Percentiles rank a stretch among this genome's conserved stretches.
Conservation (phyloP, 2,329 filamentous ascomycete species). For the Talaromyces sp. region DNA sequence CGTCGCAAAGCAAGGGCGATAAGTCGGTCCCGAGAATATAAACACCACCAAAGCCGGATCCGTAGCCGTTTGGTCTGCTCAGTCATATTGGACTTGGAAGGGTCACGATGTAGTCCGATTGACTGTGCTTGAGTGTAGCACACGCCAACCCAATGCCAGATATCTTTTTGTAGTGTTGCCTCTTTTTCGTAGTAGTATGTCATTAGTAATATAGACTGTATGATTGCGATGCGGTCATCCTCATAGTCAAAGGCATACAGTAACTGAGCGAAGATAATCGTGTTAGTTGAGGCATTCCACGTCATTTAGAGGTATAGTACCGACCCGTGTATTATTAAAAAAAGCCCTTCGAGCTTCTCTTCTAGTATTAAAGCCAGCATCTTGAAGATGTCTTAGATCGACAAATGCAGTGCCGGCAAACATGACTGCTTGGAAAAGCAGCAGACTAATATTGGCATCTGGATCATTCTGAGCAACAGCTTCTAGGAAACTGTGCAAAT, state of each 20-base stretch:
- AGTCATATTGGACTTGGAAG: slow-evolving; percentile 66
- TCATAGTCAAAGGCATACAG: slow-evolving; percentile 92
- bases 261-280: slow-evolving; percentile 49
- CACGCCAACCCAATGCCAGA: slow-evolving; percentile 92
- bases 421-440: slow-evolving; percentile 90
- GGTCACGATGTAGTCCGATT: slow-evolving; percentile 80
- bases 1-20: slow-evolving; percentile 86
- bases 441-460: slow-evolving; percentile 67
- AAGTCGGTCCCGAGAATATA: slow-evolving; percentile 84
- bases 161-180: slow-evolving; percentile 80
- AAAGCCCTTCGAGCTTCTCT: slow-evolving; percentile 79
- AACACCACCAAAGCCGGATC: slow-evolving; percentile 92
- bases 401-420: slow-evolving; percentile 83
- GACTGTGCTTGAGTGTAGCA: slow-evolving; percentile 84
- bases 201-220: slow-evolving; percentile 81
- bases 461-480: slow-evolving; percentile 63
- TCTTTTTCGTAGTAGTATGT: slow-evolving; percentile 94
- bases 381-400: slow-evolving; percentile 67
- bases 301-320: slow-evolving; percentile 29
- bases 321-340: slow-evolving; percentile 76
- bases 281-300: neutral
- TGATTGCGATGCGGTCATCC: slow-evolving; percentile 74
- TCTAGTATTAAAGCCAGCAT: slow-evolving; percentile 70
- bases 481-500: slow-evolving; percentile 54
- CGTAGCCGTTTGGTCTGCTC: slow-evolving; percentile 67